Conservation (phyloP, 805 yeast species). For the Sporopachydermia lactativora region DNA sequence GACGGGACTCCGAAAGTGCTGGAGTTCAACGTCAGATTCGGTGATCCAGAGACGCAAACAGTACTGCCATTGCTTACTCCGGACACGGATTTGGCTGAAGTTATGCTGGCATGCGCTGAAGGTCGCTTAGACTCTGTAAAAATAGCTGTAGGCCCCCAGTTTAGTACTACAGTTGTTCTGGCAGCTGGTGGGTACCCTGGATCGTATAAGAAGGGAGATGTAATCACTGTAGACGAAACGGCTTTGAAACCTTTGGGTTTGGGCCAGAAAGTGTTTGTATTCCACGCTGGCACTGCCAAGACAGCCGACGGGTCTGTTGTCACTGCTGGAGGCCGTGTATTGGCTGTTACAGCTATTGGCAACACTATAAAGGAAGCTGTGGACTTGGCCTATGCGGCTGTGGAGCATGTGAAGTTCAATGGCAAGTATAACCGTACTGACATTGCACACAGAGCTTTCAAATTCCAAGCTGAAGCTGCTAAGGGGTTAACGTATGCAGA, state of each 20-base stretch:
- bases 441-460: constrained; percentile 93
- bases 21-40: constrained; percentile 96
- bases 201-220: constrained; percentile 72
- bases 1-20: constrained; percentile 77
- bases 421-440: constrained; percentile 80
- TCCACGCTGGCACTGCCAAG: constrained; percentile 89
- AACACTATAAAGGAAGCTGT: constrained; percentile 67
- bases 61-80: constrained; percentile 74
- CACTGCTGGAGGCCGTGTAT: constrained; percentile 94
- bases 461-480: constrained; percentile 18
- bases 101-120: constrained; percentile 87
- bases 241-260: constrained; percentile 17
- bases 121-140: constrained; percentile 80
- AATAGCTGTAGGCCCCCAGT: constrained; percentile 33
- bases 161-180: constrained; percentile 85
- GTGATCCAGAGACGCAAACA: constrained; percentile 98
- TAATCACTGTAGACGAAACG: constrained; percentile 40
- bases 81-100: constrained; percentile 85
- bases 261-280: constrained; percentile 53
- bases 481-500: constrained; percentile 71
- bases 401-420: constrained; percentile 54
- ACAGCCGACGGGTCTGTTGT: constrained; percentile 42
- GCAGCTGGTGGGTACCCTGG: constrained; percentile 98
- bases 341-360: constrained; percentile 86
- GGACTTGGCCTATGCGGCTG: constrained; percentile 74